phyloP scores from a whole-genome alignment of 192 early-diverging fungal genomes.

The Chytriomyces sp. region DNA sequence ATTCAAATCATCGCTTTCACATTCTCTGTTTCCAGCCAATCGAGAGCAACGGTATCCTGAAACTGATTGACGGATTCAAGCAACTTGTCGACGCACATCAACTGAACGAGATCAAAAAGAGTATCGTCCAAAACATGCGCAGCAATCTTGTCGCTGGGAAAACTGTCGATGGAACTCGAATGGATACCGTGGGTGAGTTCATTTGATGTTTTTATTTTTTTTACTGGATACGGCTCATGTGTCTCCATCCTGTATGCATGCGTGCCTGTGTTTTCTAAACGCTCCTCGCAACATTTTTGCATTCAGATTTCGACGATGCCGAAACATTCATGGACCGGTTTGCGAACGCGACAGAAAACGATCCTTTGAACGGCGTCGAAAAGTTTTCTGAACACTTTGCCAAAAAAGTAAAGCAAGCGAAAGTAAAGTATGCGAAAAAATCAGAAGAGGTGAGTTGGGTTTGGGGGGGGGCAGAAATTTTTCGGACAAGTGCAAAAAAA shows the following conservation, averaged over 20 bases:
- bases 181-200: neutral
- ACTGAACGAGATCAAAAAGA: neutral
- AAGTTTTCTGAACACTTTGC: neutral
- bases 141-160: neutral
- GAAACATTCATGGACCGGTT: neutral
- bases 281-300: neutral
- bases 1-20: no score
- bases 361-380: neutral
- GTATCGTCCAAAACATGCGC: neutral
- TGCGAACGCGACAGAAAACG: neutral
- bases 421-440: neutral
- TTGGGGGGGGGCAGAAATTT: neutral
- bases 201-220: neutral
- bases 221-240: no score
- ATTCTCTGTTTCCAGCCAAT: neutral
- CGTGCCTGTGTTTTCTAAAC: neutral
- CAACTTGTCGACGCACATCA: neutral
- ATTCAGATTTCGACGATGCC: neutral
- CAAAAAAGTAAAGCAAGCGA: neutral
- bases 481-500: neutral
- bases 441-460: slow-evolving; percentile 1
- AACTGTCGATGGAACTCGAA: neutral
- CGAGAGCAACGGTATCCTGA: neutral
- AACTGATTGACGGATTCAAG: neutral
- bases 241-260: no score